Percentiles rank a stretch among this genome's conserved stretches.
Conservation (phyloP, 257 asterid genomes). For the Nicotiana sylvestris region DNA sequence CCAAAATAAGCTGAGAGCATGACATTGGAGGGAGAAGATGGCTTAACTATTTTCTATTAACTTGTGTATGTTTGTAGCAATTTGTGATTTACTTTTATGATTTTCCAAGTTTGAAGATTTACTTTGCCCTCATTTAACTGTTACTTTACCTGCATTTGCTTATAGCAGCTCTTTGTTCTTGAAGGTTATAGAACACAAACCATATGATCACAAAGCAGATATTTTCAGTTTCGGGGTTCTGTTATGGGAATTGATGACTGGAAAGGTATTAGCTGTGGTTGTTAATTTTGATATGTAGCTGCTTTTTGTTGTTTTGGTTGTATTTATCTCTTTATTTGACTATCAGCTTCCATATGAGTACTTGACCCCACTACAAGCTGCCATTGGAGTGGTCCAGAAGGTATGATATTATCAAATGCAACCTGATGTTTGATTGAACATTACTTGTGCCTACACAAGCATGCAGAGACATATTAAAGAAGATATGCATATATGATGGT, state of each 20-base stretch:
- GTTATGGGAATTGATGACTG: constrained; percentile 86
- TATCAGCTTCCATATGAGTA: constrained; percentile 92
- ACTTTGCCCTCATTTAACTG: neutral
- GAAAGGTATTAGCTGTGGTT: constrained; percentile 57
- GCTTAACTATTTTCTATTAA: neutral
- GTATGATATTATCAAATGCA: constrained; percentile 25
- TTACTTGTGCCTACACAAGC: neutral
- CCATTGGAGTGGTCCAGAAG: constrained; percentile 97
- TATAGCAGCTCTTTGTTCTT: constrained; percentile 25
- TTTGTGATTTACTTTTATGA: neutral
- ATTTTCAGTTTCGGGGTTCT: constrained; percentile 92
- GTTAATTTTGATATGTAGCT: neutral
- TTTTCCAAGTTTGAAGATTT: neutral
- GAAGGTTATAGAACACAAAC: constrained; percentile 92
- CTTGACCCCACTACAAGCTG: constrained; percentile 97
- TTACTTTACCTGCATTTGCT: constrained; percentile 19
- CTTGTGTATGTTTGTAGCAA: neutral
- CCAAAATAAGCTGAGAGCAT: neutral
- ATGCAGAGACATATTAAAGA: neutral
- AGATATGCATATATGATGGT: neutral
- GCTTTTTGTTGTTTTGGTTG: neutral
- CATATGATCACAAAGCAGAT: constrained; percentile 94
- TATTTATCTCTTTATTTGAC: constrained; percentile 5
- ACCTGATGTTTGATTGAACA: neutral
- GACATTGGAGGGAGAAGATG: neutral